Percentiles rank a stretch among this genome's conserved stretches.
These are phyloP conservation scores for Boletus huronensis DNA, from an alignment of 768 basidiomycete species.

Conservation along the genomic window DNA sequence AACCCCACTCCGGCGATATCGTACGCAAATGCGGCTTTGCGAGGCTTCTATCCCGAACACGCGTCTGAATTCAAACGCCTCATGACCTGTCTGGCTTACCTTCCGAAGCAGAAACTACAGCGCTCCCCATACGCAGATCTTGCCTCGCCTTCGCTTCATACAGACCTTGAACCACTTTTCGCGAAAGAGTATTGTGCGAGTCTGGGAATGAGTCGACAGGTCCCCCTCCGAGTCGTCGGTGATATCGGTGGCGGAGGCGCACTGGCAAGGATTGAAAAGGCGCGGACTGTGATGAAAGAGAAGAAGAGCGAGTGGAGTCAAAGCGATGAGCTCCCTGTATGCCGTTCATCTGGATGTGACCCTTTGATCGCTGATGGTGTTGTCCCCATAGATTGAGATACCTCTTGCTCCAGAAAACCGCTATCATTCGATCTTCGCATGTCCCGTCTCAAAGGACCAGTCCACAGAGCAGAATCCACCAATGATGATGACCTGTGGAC, in stretches of 20 bases:
- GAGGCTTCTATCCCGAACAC: constrained; percentile 62
- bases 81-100: constrained; percentile 63
- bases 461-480: constrained; percentile 91
- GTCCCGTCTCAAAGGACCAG: constrained; percentile 97
- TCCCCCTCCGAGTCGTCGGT: constrained; percentile 83
- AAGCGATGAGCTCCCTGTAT: constrained; percentile 83
- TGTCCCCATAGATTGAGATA: constrained; percentile 76
- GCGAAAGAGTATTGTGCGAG: constrained; percentile 86
- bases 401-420: constrained; percentile 80
- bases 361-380: background rate
- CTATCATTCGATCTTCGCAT: constrained; percentile 96
- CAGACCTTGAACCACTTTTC: constrained; percentile 79
- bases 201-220: constrained; percentile 84
- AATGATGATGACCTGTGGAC: constrained; percentile 97
- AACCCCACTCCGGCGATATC: constrained; percentile 57
- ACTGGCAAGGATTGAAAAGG: constrained; percentile 89
- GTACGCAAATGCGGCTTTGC: constrained; percentile 69
- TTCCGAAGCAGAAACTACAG: constrained; percentile 65
- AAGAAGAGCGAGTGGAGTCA: constrained; percentile 91
- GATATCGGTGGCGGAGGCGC: constrained; percentile 94
- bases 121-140: constrained; percentile 74
- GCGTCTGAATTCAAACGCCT: constrained; percentile 64
- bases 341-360: constrained; percentile 1
- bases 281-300: constrained; percentile 89
- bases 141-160: constrained; percentile 65